Evolutionary conservation across 345 rosid species (phyloP).

Genomic region (Euclidium syriacum): DNA sequence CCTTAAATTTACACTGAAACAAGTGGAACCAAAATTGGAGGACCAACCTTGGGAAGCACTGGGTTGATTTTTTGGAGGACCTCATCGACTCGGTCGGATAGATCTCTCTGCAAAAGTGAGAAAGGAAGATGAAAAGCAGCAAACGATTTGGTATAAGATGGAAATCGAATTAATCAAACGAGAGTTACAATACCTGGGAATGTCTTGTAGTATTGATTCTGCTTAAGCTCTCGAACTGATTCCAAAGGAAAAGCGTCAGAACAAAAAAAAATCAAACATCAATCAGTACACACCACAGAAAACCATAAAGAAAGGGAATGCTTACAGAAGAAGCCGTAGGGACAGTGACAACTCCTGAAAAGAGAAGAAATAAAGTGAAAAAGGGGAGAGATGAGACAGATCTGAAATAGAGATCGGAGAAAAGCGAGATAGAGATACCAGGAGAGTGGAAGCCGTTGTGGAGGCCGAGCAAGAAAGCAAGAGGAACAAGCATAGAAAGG

Average conservation of each 20-base stretch:
- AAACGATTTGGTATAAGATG: not conserved
- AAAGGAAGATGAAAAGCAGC: not conserved
- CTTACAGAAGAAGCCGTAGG: constrained; percentile 55
- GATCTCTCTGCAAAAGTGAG: constrained; percentile 40
- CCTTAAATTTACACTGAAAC: constrained; percentile 7
- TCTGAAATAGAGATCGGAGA: constrained; percentile 22
- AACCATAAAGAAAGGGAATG: not conserved
- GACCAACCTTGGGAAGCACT: constrained; percentile 51
- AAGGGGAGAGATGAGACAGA: constrained; percentile 21
- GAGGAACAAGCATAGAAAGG: constrained; percentile 94
- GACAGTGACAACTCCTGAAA: constrained; percentile 51
- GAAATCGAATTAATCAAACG: not conserved
- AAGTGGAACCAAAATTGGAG: constrained; percentile 5
- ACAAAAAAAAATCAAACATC: not conserved
- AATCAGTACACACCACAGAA: not conserved
- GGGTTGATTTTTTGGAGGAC: constrained; percentile 43
- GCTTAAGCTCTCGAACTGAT: constrained; percentile 36
- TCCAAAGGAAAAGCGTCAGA: not conserved
- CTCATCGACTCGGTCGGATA: constrained; percentile 40
- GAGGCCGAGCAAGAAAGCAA: constrained; percentile 80
- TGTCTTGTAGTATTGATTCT: constrained; percentile 31
- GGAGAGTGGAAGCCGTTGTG: constrained; percentile 75
- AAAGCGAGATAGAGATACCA: constrained; percentile 21
- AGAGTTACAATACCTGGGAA: constrained; percentile 18
- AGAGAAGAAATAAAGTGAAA: not conserved